Conservation (phyloP, 2,329 filamentous ascomycete species). For the Monilinia fructigena region DNA sequence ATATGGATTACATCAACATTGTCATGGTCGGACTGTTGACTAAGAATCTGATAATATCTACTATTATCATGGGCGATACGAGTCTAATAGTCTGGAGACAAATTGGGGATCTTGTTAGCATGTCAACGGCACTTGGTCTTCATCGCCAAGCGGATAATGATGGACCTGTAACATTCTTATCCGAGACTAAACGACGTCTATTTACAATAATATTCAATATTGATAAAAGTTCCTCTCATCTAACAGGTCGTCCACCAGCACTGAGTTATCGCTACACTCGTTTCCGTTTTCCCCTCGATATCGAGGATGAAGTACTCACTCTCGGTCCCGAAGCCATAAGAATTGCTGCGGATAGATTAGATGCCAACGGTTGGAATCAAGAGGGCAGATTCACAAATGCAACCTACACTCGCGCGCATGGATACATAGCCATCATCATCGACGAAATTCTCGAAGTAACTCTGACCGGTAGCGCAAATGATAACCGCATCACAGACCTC, state of each 20-base stretch:
- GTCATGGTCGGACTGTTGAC: conserved; percentile 43
- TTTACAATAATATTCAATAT: conserved; percentile 44
- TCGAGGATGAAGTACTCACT: conserved; percentile 51
- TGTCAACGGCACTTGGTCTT: conserved; percentile 35
- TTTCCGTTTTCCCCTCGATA: conserved; percentile 54
- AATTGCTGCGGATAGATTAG: conserved; percentile 44
- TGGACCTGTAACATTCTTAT: conserved; percentile 36
- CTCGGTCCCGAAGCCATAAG: conserved; percentile 45
- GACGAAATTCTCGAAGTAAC: conserved; percentile 61
- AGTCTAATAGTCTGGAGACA: conserved; percentile 44
- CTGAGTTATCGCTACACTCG: conserved; percentile 53
- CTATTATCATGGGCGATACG: conserved; percentile 44
- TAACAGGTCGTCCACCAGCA: conserved; percentile 55
- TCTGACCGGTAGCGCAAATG: conserved; percentile 30
- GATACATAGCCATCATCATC: conserved; percentile 50
- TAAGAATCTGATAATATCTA: conserved; percentile 43
- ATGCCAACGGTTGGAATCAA: conserved; percentile 54
- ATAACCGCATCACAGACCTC: conserved; percentile 32
- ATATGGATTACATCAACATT: conserved; percentile 42
- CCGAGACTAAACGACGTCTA: conserved; percentile 42
- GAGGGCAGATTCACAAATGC: conserved; percentile 45
- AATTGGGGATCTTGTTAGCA: conserved; percentile 43
- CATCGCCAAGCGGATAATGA: conserved; percentile 33
- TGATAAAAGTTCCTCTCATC: conserved; percentile 53
- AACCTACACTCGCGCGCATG: conserved; percentile 49